Percentiles rank a stretch among this genome's conserved stretches.
These are phyloP conservation scores for Pythium brachiatum DNA, from an alignment of 352 stramenopile species.

Conservation along the genomic window DNA sequence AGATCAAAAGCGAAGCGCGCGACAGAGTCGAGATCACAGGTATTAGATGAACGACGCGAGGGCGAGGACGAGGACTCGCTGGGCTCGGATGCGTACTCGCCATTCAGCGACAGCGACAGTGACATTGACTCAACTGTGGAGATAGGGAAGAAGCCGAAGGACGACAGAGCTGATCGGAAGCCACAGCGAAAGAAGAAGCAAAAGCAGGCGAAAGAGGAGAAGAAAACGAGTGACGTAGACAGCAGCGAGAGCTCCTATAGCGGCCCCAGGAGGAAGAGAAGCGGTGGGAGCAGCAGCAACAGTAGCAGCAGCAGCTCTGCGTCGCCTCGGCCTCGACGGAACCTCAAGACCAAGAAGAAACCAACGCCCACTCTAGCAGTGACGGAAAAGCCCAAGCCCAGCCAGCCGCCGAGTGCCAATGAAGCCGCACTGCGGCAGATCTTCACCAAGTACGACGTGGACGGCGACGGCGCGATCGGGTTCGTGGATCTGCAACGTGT, in stretches of 20 bases:
- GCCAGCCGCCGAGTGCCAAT: background rate
- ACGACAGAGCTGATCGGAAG: background rate
- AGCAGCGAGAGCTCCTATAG: background rate
- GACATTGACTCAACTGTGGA: background rate
- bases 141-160: background rate
- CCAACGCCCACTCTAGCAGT: background rate
- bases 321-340: background rate
- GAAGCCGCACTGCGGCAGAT: conserved; percentile 27
- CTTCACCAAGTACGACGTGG: conserved; percentile 50
- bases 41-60: background rate
- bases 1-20: background rate
- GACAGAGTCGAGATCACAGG: background rate
- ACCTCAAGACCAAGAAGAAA: background rate
- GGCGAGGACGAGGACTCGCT: conserved; percentile 29
- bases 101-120: conserved; percentile 18
- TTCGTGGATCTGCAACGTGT: conserved; percentile 48
- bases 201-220: conserved; percentile 1
- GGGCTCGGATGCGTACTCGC: conserved; percentile 37
- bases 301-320: background rate
- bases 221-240: conserved; percentile 1
- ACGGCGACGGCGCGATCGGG: conserved; percentile 45
- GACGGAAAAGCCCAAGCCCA: background rate
- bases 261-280: background rate
- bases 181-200: background rate
- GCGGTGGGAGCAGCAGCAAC: background rate